Evolutionary conservation across 2,329 filamentous ascomycete genomes (phyloP).

Genomic region (Raffaelea arxii): DNA sequence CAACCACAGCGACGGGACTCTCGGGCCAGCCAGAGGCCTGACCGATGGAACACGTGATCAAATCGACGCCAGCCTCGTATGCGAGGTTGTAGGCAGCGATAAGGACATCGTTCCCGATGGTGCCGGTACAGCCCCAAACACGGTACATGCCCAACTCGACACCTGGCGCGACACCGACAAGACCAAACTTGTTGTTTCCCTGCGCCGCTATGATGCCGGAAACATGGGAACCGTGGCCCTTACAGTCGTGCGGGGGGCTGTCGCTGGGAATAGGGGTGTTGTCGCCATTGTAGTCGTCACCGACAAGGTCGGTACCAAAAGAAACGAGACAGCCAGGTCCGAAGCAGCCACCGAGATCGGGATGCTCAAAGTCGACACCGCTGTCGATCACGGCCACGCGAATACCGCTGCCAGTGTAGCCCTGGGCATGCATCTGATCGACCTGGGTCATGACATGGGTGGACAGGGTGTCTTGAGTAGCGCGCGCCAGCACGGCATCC

Average conservation of each 20-base stretch:
- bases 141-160: constrained; percentile 16
- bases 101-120: constrained; percentile 19
- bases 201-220: constrained; percentile 52
- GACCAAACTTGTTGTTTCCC: constrained; percentile 33
- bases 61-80: constrained; percentile 26
- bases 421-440: constrained; percentile 38
- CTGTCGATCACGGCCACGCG: constrained; percentile 45
- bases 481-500: constrained; percentile 18
- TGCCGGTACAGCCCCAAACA: constrained; percentile 13
- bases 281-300: constrained; percentile 24
- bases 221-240: constrained; percentile 52
- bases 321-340: constrained; percentile 9
- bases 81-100: constrained; percentile 26
- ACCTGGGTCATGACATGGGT: constrained; percentile 48
- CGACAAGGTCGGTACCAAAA: constrained; percentile 10
- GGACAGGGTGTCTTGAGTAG: constrained; percentile 29
- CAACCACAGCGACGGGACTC: constrained; percentile 27
- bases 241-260: constrained; percentile 42
- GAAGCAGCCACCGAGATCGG: constrained; percentile 10
- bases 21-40: constrained; percentile 25
- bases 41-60: constrained; percentile 24
- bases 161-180: constrained; percentile 16
- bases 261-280: constrained; percentile 32
- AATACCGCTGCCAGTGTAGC: constrained; percentile 39
- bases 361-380: constrained; percentile 27